Evolutionary conservation across 2,329 filamentous ascomycete genomes (phyloP), one percentile per base, ranked within the genome.

Genomic region (Xylaria multiplex): DNA sequence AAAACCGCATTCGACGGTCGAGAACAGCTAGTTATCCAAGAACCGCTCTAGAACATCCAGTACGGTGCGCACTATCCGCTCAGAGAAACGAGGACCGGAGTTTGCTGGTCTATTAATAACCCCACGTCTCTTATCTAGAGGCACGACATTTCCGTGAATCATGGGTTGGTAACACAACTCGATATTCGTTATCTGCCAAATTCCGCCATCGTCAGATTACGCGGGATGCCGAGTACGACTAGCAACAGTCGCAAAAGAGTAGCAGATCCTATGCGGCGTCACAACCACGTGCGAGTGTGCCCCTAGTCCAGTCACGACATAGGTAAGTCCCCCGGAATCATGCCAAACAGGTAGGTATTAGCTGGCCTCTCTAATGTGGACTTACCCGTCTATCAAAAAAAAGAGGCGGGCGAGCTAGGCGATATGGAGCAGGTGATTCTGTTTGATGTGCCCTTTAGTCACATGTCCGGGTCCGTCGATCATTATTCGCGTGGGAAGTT

Each of bases 81-180:
- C 27, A 59, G 24, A 24, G n/a, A 19, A 24, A 42, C 45, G 42
- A 45, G 3, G 7, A 16, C 50, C 35, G 45, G n/a, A 30, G 50
- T 52, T 52, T 43, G 37, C 24, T 55, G 50, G 14, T 49, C 22
- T 27, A 22, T 22, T 53, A 43, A 46, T 62, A 61, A 59, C 55
- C 59, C 64, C 60, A 66, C 64, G 64, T 40, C 37, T 13, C 54
- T 56, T 59, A 63, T 66, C 64, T 63, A 19, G 2, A 3, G 27
- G 19, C 16, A 30, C 14, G 35, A 37, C 35, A 37, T 13, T 13
- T n/a, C n/a, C 22, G 22, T 24, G 46, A 35, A 30, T 52, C 35
- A 52, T 40, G 22, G 16, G 32, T 24, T 43, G 59, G 48, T 45
- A 54, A 62, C 46, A 40, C 24, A 19, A 52, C 53, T 27, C 22